Evolutionary conservation across 345 rosid species (phyloP), one percentile per base, ranked within the genome.

Genomic region (Ceriops zippeliana): DNA sequence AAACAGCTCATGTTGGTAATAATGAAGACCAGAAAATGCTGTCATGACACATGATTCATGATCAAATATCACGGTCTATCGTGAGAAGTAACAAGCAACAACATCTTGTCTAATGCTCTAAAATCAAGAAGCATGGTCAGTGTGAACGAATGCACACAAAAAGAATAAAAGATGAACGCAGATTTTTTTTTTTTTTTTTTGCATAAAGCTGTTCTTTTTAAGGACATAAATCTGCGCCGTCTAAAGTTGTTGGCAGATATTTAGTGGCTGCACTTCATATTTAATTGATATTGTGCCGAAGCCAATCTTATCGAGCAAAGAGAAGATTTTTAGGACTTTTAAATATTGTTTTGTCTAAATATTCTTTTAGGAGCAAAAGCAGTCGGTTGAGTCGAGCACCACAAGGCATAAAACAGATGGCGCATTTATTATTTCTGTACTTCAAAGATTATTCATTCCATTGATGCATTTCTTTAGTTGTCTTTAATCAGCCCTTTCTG

Each of bases 231-330:
- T 24, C 4, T 16, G 13, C 34, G 22, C 34, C 24, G 46, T 24
- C 61, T 49, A 69, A 52, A 62, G 32, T 61, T 65, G 37, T 30
- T 30, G 58, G 46, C 66, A 62, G 52, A 28, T 28, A 35, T 16
- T 47, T 31, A 31, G 61, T 19, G 37, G 66, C 17, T 49, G 28
- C 11, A 66, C 34, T 52, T 47, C 37, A 30, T 69, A 51, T 62
- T 68, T 64, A 71, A 49, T 57, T 72, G 72, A 69, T 58, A 37
- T 57, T 65, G 51, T 26, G 26, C n/a, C 63, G 38, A 26, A 49
- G 63, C 61, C 80, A 80, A 83, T 83, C 88, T 84, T 79, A 87
- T 89, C 76, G 92, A 86, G 95, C 87, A 74, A 70, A 80, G 91
- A 73, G 78, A 80, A 84, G 71, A 89, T 81, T 80, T 85, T 78